Conservation (phyloP, 768 basidiomycete genomes). For the Russula sp. region DNA sequence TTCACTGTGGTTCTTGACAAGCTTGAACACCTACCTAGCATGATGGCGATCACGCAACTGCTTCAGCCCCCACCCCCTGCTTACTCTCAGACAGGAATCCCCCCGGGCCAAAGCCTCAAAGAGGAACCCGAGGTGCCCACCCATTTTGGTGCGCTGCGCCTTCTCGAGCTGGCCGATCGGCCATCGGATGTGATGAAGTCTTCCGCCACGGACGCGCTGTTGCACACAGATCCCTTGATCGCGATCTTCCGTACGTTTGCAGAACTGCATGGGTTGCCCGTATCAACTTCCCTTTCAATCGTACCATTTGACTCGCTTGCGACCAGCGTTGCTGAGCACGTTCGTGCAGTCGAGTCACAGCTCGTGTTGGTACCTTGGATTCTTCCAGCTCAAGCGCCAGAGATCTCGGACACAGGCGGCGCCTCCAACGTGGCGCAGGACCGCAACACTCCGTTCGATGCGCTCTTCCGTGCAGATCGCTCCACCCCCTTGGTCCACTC, state of each 20-base stretch:
- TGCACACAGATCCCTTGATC: slow-evolving; percentile 66
- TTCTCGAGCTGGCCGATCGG: slow-evolving; percentile 75
- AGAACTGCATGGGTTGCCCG: slow-evolving; percentile 56
- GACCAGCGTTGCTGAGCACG: slow-evolving; percentile 60
- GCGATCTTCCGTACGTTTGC: slow-evolving; percentile 73
- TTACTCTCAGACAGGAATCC: slow-evolving; percentile 4
- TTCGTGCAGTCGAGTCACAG: slow-evolving; percentile 50
- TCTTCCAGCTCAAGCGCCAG: slow-evolving; percentile 29
- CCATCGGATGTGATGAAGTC: slow-evolving; percentile 58
- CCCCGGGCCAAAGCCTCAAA: not conserved
- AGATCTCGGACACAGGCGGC: slow-evolving; percentile 10
- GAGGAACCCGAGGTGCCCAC: not conserved
- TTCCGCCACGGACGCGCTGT: slow-evolving; percentile 56
- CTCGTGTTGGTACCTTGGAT: slow-evolving; percentile 83
- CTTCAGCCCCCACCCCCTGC: slow-evolving; percentile 40
- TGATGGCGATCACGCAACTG: slow-evolving; percentile 87
- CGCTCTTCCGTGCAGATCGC: slow-evolving; percentile 43
- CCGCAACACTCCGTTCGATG: slow-evolving; percentile 63
- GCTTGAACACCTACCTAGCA: slow-evolving; percentile 79
- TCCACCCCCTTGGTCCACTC: slow-evolving; percentile 58
- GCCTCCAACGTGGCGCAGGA: slow-evolving; percentile 9
- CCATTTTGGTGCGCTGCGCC: slow-evolving; percentile 50
- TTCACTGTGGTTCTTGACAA: slow-evolving; percentile 87
- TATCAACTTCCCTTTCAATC: slow-evolving; percentile 61
- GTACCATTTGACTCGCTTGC: slow-evolving; percentile 73